Evolutionary conservation across 139 green algal species (phyloP).

Genomic region (Micromonas pusilla): DNA sequence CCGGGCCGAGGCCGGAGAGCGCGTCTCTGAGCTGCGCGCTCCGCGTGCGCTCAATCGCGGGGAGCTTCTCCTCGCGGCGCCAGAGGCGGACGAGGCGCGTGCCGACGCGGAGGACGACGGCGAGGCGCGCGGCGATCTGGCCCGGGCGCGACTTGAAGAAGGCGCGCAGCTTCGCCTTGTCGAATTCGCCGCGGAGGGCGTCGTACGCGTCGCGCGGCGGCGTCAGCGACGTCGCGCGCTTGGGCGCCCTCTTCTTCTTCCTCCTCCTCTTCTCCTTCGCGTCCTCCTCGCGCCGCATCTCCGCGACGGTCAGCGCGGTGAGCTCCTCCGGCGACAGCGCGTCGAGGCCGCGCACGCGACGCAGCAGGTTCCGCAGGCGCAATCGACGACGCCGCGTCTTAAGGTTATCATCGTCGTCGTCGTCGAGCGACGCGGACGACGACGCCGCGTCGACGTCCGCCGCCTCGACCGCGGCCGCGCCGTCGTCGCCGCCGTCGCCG

Average conservation of each 20-base stretch:
- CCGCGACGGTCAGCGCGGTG: background rate
- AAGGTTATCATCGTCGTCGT: background rate
- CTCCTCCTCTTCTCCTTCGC: background rate
- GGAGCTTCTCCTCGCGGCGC: constrained; percentile 26
- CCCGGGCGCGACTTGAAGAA: constrained; percentile 34
- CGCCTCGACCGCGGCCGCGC: background rate
- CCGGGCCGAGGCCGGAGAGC: constrained; percentile 32
- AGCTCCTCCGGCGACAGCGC: background rate
- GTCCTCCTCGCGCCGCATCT: background rate
- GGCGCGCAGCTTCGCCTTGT: constrained; percentile 20
- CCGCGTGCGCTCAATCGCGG: constrained; percentile 31
- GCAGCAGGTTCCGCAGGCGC: background rate
- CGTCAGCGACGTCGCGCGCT: background rate
- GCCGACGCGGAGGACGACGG: background rate
- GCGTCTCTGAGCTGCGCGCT: constrained; percentile 22
- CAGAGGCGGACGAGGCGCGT: constrained; percentile 19
- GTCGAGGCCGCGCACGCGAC: background rate
- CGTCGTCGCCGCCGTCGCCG: background rate
- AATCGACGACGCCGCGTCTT: background rate
- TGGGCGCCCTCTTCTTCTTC: too few species aligned
- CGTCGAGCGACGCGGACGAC: background rate
- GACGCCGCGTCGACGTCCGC: background rate
- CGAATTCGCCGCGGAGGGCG: constrained; percentile 29
- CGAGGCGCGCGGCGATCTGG: constrained; percentile 26
- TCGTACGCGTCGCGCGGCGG: constrained; percentile 19